A percentile compares a stretch with the other conserved stretches of the same genome.
These are phyloP conservation scores for Penicillium sp. DNA, from an alignment of 2,329 filamentous ascomycete species.

Conservation along the genomic window DNA sequence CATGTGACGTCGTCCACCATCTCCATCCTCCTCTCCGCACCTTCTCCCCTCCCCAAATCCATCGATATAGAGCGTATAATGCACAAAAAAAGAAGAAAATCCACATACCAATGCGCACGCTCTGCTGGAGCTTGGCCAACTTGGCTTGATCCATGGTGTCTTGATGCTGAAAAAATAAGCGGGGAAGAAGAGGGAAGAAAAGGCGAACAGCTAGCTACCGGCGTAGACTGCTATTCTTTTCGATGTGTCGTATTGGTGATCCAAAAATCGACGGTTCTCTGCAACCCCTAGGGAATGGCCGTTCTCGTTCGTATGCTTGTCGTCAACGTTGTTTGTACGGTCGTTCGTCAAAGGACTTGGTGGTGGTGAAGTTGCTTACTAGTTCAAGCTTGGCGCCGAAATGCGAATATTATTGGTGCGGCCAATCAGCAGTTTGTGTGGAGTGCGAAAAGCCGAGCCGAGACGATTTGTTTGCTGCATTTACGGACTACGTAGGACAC, in stretches of 20 bases:
- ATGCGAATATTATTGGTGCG: conserved; percentile 15
- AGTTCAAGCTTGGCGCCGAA: conserved; percentile 6
- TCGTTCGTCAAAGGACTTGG: not conserved
- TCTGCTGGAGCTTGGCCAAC: conserved; percentile 63
- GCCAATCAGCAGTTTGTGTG: conserved; percentile 19
- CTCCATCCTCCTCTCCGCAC: not conserved
- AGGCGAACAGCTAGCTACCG: not conserved
- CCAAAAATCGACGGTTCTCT: no score
- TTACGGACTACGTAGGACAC: not conserved
- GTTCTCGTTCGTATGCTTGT: no score
- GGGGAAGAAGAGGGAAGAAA: not conserved
- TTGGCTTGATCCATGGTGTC: conserved; percentile 63
- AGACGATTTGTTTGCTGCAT: conserved; percentile 1
- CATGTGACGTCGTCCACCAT: not conserved
- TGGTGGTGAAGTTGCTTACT: conserved; percentile 3
- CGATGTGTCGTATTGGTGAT: not conserved
- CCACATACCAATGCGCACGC: conserved; percentile 67
- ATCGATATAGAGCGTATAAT: not conserved
- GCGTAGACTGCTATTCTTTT: not conserved
- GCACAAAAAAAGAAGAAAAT: not conserved
- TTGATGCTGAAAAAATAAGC: conserved; percentile 23
- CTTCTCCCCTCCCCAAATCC: not conserved
- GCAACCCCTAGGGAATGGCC: no score
- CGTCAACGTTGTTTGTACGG: not conserved
- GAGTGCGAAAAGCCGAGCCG: conserved; percentile 14